Evolutionary conservation across 2,329 filamentous ascomycete species (phyloP).

Genomic region (Mariannaea elegans): DNA sequence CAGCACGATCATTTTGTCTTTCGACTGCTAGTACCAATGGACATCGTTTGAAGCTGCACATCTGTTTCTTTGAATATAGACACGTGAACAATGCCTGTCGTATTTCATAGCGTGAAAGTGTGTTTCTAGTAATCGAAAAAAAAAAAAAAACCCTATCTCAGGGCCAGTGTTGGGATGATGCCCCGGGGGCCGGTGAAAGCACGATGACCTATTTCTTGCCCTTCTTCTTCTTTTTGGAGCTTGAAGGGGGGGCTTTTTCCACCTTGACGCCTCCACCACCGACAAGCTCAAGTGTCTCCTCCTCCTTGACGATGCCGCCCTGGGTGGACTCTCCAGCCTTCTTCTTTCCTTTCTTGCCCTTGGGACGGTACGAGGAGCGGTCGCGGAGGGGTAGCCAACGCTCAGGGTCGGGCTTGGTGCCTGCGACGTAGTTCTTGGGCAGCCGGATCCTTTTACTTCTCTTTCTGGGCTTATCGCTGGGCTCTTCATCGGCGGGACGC

Average conservation of each 20-base stretch:
- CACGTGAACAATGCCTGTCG: neutral
- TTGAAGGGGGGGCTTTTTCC: constrained; percentile 61
- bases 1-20: constrained; percentile 20
- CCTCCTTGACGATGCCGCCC: constrained; percentile 81
- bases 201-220: constrained; percentile 57
- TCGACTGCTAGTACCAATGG: neutral
- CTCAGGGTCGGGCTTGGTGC: constrained; percentile 86
- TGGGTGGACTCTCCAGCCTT: constrained; percentile 82
- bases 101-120: neutral
- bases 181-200: neutral
- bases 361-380: constrained; percentile 86
- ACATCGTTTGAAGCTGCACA: no score
- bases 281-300: constrained; percentile 71
- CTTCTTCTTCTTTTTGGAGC: constrained; percentile 61
- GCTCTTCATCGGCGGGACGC: constrained; percentile 52
- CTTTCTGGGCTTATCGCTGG: constrained; percentile 55
- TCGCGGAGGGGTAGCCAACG: constrained; percentile 93
- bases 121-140: neutral
- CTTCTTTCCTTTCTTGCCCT: constrained; percentile 92
- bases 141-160: neutral
- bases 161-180: neutral
- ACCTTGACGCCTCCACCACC: constrained; percentile 72
- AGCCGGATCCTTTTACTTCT: constrained; percentile 69
- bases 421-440: constrained; percentile 78
- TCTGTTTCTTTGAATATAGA: neutral